Evolutionary conservation across 768 basidiomycete genomes (phyloP).

Genomic region (Leccinum imitatum): DNA sequence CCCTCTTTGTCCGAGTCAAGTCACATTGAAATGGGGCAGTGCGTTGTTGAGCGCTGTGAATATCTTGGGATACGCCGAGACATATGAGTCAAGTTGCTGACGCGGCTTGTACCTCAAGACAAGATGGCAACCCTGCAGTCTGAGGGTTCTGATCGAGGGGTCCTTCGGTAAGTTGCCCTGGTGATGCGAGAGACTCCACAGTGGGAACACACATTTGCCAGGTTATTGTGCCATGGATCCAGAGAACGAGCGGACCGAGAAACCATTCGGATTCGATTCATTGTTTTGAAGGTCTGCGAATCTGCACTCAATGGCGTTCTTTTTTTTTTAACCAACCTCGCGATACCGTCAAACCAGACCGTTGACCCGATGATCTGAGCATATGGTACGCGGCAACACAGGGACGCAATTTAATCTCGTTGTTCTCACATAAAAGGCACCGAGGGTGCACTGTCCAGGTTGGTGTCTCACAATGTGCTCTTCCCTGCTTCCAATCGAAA

Average conservation of each 20-base stretch:
- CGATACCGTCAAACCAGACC: no score
- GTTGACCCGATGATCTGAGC: no score
- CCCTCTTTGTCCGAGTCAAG: not conserved
- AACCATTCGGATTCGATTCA: not conserved
- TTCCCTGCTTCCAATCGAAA: not conserved
- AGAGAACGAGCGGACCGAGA: not conserved
- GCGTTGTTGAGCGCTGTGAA: constrained; percentile 2
- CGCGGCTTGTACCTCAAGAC: constrained; percentile 11
- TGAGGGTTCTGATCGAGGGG: constrained; percentile 16
- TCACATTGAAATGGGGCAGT: not conserved
- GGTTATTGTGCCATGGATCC: not conserved
- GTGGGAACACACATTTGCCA: constrained; percentile 8
- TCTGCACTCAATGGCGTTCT: no score
- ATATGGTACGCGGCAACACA: no score
- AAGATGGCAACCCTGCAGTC: constrained; percentile 12
- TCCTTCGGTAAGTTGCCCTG: constrained; percentile 1
- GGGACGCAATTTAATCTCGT: not conserved
- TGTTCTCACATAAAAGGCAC: not conserved
- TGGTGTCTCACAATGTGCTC: not conserved
- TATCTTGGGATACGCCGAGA: constrained; percentile 3
- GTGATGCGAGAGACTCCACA: not conserved
- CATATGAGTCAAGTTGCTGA: constrained; percentile 26
- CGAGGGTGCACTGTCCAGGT: not conserved
- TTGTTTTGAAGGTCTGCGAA: not conserved
- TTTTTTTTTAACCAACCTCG: no score